Conservation (phyloP, 2,329 filamentous ascomycete genomes). For the Colletotrichum aenigma region DNA sequence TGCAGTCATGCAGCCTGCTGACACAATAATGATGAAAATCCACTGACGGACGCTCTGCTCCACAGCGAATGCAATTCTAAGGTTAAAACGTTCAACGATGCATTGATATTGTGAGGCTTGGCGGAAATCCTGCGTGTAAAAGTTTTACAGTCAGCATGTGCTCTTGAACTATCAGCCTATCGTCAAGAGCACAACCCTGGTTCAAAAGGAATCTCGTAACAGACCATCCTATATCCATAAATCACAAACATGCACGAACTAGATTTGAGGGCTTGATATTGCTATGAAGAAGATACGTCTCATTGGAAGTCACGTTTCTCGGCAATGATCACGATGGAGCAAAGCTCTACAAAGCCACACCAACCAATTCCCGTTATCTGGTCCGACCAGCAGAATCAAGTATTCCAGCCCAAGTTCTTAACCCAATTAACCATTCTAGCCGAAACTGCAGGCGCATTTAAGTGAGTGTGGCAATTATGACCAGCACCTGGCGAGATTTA, state of each 20-base stretch:
- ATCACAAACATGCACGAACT: neutral
- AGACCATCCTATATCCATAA: neutral
- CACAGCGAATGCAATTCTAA: neutral
- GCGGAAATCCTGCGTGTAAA: accelerated
- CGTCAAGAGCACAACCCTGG: neutral
- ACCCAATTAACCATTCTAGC: neutral
- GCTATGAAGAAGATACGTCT: neutral
- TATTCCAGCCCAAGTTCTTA: neutral
- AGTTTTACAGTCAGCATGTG: neutral
- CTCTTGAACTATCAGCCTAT: neutral
- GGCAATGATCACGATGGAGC: neutral
- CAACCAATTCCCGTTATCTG: neutral
- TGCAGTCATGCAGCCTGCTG: neutral
- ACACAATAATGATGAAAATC: neutral
- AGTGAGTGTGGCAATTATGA: neutral
- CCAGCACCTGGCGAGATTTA: neutral
- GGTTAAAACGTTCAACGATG: neutral
- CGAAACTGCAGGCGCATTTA: neutral
- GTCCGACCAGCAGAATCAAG: neutral
- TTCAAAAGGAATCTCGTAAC: neutral
- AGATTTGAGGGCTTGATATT: neutral
- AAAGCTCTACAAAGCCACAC: neutral
- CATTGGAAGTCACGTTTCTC: neutral
- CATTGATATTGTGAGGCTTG: neutral
- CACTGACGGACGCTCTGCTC: neutral